A percentile compares a stretch with the other conserved stretches of the same genome.
phyloP scores from a whole-genome alignment of 495 filamentous ascomycete species.

The Glarea lozoyensis region DNA sequence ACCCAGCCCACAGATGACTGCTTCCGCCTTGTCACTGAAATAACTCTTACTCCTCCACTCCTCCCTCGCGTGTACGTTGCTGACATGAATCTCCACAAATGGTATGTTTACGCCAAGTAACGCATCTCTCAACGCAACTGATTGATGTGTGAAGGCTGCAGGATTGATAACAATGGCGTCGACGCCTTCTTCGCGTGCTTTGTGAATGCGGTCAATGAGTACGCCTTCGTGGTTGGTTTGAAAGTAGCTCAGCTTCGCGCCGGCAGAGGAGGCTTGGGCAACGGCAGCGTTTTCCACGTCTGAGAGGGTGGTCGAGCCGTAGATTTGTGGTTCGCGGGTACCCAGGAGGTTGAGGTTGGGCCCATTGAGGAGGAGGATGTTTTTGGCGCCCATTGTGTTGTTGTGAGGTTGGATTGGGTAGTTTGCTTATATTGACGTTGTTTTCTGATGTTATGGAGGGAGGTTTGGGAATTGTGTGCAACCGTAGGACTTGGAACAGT shows the following conservation, averaged over 20 bases:
- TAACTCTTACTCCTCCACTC: conserved; percentile 54
- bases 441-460: too few species aligned
- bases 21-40: conserved; percentile 61
- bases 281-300: conserved; percentile 41
- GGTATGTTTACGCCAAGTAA: conserved; percentile 53
- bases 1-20: conserved; percentile 59
- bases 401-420: too few species aligned
- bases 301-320: conserved; percentile 54
- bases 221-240: conserved; percentile 63
- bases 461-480: too few species aligned
- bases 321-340: conserved; percentile 61
- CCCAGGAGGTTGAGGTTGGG: conserved; percentile 77
- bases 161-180: conserved; percentile 64
- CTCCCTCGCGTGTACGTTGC: conserved; percentile 59
- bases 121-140: conserved; percentile 59
- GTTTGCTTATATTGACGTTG: too few species aligned
- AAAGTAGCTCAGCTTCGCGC: conserved; percentile 38
- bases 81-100: conserved; percentile 65
- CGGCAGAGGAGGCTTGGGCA: conserved; percentile 32
- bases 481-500: too few species aligned
- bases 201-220: conserved; percentile 52
- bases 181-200: conserved; percentile 34
- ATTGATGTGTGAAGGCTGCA: conserved; percentile 59
- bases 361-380: conserved; percentile 67
- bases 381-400: conserved; percentile 29